Percentiles rank a stretch among this genome's conserved stretches.
Evolutionary conservation across 139 green algal genomes (phyloP).

Genomic region (Haematococcus sp.): DNA sequence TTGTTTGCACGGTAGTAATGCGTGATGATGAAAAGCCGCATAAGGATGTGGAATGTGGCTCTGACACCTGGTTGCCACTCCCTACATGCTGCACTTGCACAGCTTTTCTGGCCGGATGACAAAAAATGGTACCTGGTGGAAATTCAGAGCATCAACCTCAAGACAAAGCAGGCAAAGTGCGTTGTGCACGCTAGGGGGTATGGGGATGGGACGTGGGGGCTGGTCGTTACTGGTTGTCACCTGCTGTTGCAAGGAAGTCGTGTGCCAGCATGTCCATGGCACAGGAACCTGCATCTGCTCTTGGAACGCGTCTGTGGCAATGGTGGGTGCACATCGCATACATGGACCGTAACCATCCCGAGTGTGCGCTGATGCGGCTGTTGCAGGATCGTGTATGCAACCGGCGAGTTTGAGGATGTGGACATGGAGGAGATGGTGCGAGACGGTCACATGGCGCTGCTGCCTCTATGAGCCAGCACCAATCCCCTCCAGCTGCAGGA

Average conservation of each 20-base stretch:
- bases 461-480: not conserved
- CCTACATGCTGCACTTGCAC: not conserved
- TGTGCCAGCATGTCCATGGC: too few relatives aligned
- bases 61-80: too few relatives aligned
- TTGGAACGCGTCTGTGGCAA: too few relatives aligned
- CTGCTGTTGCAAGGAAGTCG: too few relatives aligned
- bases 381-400: slow-evolving; percentile 78
- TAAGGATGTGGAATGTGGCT: not conserved
- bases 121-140: slow-evolving; percentile 82
- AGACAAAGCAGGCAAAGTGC: slow-evolving; percentile 70
- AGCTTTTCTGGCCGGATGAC: slow-evolving; percentile 92
- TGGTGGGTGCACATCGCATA: too few relatives aligned
- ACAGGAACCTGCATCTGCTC: too few relatives aligned
- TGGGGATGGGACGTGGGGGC: too few relatives aligned
- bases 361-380: not conserved
- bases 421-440: slow-evolving; percentile 80
- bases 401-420: slow-evolving; percentile 76
- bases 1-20: too few relatives aligned
- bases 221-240: too few relatives aligned
- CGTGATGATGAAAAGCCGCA: too few relatives aligned
- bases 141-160: slow-evolving; percentile 69
- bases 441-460: slow-evolving; percentile 70
- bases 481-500: too few relatives aligned
- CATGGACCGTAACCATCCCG: too few relatives aligned
- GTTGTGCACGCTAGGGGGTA: slow-evolving; percentile 19